phyloP scores from a whole-genome alignment of 2,329 filamentous ascomycete genomes.

The Exophiala bonariae region DNA sequence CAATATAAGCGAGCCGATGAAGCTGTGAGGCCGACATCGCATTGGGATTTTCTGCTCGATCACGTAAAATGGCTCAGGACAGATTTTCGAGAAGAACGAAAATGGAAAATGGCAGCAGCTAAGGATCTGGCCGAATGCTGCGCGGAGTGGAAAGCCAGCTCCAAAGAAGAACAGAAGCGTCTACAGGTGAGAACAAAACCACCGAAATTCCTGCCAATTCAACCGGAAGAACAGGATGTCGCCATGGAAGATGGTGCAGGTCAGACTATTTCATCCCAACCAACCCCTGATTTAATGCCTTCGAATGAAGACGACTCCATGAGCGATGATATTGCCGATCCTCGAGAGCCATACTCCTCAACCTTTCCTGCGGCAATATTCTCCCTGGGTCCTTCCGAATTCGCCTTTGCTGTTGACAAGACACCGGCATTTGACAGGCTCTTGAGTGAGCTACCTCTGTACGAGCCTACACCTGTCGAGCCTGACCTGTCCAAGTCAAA shows the following conservation, averaged over 20 bases:
- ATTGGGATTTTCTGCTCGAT: conserved; percentile 82
- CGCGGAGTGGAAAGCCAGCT: conserved; percentile 73
- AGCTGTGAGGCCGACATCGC: conserved; percentile 71
- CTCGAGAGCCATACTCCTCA: conserved; percentile 43
- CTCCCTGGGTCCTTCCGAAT: conserved; percentile 75
- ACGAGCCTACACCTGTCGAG: conserved; percentile 60
- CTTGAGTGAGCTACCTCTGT: conserved; percentile 78
- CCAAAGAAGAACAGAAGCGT: conserved; percentile 60
- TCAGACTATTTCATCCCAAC: conserved; percentile 39
- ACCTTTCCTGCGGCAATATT: conserved; percentile 76
- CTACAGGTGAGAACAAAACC: conserved; percentile 68
- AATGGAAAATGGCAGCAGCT: conserved; percentile 85
- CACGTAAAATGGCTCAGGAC: conserved; percentile 99
- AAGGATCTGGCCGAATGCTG: conserved; percentile 80
- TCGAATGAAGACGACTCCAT: conserved; percentile 62
- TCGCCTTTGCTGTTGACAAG: conserved; percentile 74
- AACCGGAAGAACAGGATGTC: conserved; percentile 29
- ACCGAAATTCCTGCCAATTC: conserved; percentile 37
- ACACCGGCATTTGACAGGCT: conserved; percentile 75
- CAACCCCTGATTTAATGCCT: conserved; percentile 67
- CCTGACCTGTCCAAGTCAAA: conserved; percentile 42
- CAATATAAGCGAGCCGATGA: conserved; percentile 85
- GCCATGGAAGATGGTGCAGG: conserved; percentile 28
- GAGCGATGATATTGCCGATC: conserved; percentile 42
- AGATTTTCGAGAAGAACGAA: conserved; percentile 89